Base-by-base conservation (phyloP, 148 eudicot species). In the Rhododendron ovatum region DNA sequence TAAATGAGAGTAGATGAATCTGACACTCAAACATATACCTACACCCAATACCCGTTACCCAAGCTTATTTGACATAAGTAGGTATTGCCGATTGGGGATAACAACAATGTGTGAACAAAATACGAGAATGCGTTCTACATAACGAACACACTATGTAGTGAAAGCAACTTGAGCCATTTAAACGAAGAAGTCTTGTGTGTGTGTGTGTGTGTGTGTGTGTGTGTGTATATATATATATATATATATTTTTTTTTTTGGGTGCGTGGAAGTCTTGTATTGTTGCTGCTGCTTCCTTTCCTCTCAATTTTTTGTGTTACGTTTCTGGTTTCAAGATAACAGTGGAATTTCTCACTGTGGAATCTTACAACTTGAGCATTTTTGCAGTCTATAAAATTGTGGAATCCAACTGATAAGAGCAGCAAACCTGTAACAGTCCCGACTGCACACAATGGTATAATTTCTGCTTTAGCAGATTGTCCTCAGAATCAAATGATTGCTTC, bases 341-440 rank as follows among this genome's bases (percentile, higher is more conserved):
- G 2, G 50, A 57, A 8, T 39, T 5, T 15, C 83, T 48, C 12
- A 5, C 1, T 6, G 37, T 45, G 80, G 51, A 51, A 75, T 76
- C 82, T 55, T 76, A 53, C 18, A 22, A 41, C 39, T 30, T 75
- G 81, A 24, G 24, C 43, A 33, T 48, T 65, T 51, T 84, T 85
- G 89, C 92, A 93, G 95, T 82, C 88, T 18, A 81, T 93, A 12
- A 55, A 82, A 47, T 48, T 91, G 67, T 93, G 95, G 95, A 90
- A 88, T 84, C 91, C 92, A 30, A 82, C 86, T 7, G 87, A 86
- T 71, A 71, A 28, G 63, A 82, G 87, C 87, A 85, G 83, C 78
- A 87, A 45, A 33, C 69, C n/a, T 13, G 12, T 81, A 82, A 65
- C 87, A 47, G 78, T 83, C 71, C 0, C n/a, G 5, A 50, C 51